phyloP scores from a whole-genome alignment of 805 yeast species.

The Zygotorulaspora danielsina region DNA sequence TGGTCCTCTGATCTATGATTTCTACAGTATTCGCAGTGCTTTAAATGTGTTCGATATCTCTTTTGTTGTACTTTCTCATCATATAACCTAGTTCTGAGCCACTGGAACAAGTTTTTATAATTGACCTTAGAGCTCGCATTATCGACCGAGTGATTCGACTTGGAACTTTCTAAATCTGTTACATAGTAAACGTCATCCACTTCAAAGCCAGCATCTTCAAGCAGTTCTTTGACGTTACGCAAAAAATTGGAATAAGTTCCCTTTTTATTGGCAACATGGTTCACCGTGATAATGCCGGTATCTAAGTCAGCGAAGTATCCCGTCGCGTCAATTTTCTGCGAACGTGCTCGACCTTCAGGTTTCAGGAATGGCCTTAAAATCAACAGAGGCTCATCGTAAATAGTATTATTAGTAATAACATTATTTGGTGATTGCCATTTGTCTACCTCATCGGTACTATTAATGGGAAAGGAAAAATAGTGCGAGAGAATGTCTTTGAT shows the following conservation, averaged over 20 bases:
- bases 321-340: too few relatives aligned
- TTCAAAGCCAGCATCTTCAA: conserved; percentile 18
- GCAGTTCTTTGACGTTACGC: conserved; percentile 26
- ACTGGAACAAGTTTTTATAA: neutral
- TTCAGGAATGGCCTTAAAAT: too few relatives aligned
- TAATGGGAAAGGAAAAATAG: conserved; percentile 11
- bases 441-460: too few relatives aligned
- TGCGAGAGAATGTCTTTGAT: conserved; percentile 34
- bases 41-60: conserved; percentile 36
- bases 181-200: conserved; percentile 7
- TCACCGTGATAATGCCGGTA: conserved; percentile 6
- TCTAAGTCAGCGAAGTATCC: conserved; percentile 6
- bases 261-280: conserved; percentile 16
- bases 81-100: neutral
- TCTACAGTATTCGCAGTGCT: conserved; percentile 43
- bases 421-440: too few relatives aligned
- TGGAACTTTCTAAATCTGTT: conserved; percentile 17
- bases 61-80: neutral
- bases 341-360: too few relatives aligned
- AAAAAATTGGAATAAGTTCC: conserved; percentile 12
- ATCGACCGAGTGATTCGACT: neutral
- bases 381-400: too few relatives aligned
- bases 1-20: conserved; percentile 14
- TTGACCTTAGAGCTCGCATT: neutral
- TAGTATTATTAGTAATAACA: too few relatives aligned